Evolutionary conservation across 129 eudicot genomes (phyloP).

Genomic region (Glebionis coronaria): DNA sequence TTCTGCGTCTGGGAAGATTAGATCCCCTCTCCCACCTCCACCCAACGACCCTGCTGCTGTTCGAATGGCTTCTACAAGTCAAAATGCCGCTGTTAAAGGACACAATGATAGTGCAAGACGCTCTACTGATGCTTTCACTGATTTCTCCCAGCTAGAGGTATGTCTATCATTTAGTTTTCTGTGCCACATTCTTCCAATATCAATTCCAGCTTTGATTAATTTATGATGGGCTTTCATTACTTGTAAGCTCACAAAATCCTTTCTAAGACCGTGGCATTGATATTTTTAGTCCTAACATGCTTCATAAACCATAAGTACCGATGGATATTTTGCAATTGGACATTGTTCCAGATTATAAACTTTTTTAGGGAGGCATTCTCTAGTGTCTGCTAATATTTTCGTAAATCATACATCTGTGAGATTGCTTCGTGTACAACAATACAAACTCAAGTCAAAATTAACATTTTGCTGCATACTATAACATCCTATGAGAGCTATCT

Average conservation of each 20-base stretch:
- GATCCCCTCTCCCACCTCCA: conserved; percentile 94
- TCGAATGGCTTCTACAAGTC: conserved; percentile 49
- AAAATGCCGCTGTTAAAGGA: conserved; percentile 55
- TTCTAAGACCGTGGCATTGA: neutral
- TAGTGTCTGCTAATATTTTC: neutral
- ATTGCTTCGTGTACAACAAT: neutral
- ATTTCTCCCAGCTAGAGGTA: conserved; percentile 94
- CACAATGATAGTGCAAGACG: conserved; percentile 44
- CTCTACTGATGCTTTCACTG: conserved; percentile 63
- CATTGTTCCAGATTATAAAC: neutral
- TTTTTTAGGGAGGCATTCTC: too few species aligned
- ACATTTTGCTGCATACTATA: neutral
- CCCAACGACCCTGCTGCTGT: conserved; percentile 91
- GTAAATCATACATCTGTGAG: neutral
- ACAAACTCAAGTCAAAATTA: neutral
- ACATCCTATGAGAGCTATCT: neutral
- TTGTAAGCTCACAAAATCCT: neutral
- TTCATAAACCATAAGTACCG: neutral
- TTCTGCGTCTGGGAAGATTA: conserved; percentile 51
- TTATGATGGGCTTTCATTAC: neutral
- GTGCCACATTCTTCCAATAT: neutral
- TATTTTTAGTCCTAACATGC: neutral
- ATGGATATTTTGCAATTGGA: neutral
- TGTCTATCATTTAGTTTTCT: conserved; percentile 3
- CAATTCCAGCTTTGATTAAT: conserved; percentile 1